Evolutionary conservation across 257 asterid genomes (phyloP).

Genomic region (Avicennia marina): DNA sequence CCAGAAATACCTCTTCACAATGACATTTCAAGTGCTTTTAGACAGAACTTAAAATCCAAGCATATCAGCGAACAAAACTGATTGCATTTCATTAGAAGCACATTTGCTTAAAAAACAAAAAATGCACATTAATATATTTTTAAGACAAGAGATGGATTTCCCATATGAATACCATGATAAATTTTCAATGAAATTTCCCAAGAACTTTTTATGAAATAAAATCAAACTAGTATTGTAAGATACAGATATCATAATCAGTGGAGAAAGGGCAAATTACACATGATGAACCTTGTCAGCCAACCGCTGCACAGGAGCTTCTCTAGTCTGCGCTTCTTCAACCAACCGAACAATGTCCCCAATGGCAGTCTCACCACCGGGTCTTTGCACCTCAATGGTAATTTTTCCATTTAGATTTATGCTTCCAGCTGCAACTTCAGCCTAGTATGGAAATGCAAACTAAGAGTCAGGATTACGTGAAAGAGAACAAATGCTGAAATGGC

Average conservation of each 20-base stretch:
- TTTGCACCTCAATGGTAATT: constrained; percentile 81
- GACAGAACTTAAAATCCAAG: too few relatives aligned
- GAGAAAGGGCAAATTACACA: constrained; percentile 16
- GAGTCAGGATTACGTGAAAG: constrained; percentile 15
- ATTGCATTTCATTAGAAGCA: too few relatives aligned
- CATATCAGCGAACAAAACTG: too few relatives aligned
- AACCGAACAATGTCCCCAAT: constrained; percentile 94
- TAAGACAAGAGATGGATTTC: too few relatives aligned
- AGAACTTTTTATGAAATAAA: too few relatives aligned
- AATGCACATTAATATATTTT: too few relatives aligned
- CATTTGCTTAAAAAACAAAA: too few relatives aligned
- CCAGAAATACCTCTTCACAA: too few relatives aligned
- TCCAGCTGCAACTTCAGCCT: constrained; percentile 97
- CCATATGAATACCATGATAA: too few relatives aligned
- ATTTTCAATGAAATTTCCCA: too few relatives aligned
- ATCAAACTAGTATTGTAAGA: too few relatives aligned
- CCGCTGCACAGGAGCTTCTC: constrained; percentile 98
- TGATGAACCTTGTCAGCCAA: constrained; percentile 89
- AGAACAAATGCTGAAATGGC: constrained; percentile 11
- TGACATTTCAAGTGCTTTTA: too few relatives aligned
- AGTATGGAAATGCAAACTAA: constrained; percentile 23
- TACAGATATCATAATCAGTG: constrained; percentile 9
- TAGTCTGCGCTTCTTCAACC: constrained; percentile 97
- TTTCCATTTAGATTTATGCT: constrained; percentile 93
- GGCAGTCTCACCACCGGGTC: constrained; percentile 98